phyloP scores from a whole-genome alignment of 805 yeast species.

The Ogataea minuta region DNA sequence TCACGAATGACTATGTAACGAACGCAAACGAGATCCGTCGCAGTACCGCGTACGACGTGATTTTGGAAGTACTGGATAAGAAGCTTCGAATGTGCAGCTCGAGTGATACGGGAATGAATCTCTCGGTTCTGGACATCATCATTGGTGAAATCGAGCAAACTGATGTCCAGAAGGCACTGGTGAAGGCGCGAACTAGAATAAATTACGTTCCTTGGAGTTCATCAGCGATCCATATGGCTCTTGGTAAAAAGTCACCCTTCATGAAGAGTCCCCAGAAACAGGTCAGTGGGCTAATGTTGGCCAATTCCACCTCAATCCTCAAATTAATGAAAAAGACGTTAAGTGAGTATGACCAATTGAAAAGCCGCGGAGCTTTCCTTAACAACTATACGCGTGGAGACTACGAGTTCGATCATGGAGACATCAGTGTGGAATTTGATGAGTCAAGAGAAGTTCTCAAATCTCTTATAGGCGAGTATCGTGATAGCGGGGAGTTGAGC shows the following conservation, averaged over 20 bases:
- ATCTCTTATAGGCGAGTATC: slow-evolving; percentile 47
- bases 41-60: slow-evolving; percentile 79
- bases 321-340: slow-evolving; percentile 64
- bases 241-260: slow-evolving; percentile 71
- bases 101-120: slow-evolving; percentile 46
- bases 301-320: slow-evolving; percentile 77
- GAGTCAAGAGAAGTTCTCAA: slow-evolving; percentile 49
- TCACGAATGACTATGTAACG: slow-evolving; percentile 62
- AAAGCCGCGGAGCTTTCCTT: slow-evolving; percentile 77
- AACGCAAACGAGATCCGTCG: slow-evolving; percentile 56
- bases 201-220: slow-evolving; percentile 86
- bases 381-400: slow-evolving; percentile 64
- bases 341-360: slow-evolving; percentile 75
- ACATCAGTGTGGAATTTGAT: slow-evolving; percentile 45
- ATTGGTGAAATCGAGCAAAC: slow-evolving; percentile 66
- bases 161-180: slow-evolving; percentile 68
- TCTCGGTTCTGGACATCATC: slow-evolving; percentile 67
- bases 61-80: slow-evolving; percentile 77
- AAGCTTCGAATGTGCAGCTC: slow-evolving; percentile 67
- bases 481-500: slow-evolving; percentile 37
- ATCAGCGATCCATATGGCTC: slow-evolving; percentile 72
- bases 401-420: slow-evolving; percentile 42
- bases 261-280: slow-evolving; percentile 39
- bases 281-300: slow-evolving; percentile 77
- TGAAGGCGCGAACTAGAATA: slow-evolving; percentile 63